Base-by-base conservation (phyloP, 1,139 yeast species). In the Taphrina wiesneri region DNA sequence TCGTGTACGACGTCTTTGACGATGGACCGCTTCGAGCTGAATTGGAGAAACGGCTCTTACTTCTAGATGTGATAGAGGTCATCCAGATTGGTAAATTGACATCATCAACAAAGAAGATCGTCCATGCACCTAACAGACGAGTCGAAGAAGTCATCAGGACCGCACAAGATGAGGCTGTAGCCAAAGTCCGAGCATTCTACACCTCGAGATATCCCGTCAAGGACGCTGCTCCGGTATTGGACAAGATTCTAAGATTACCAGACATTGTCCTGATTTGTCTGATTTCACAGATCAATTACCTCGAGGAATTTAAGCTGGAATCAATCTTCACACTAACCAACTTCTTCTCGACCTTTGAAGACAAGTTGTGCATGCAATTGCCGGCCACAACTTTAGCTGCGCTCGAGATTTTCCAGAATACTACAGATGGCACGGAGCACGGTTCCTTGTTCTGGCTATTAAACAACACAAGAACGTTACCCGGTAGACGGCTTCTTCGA, bases 401-500 rank as follows among this genome's bases (percentile, higher is more conserved):
- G 47, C 77, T 93, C 28, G 97, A 93, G 73, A 81, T 93, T 0
- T 90, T 90, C 71, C 79, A 79, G 46, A 89, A 89, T 72, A 77
- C 81, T 1, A 84, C 93, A 0, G 85, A 85, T 69, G 75, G 77
- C 19, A 77, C 82, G 0, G 79, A 78, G 6, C 77, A 79, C 39
- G 98, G 97, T 0, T 85, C 97, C 0, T 76, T 93, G 19, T 76
- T 88, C 17, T 88, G 93, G 90, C 78, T 90, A 1, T 73, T 93
- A 69, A 89, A 92, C 74, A 92, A 87, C 70, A 89, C 98, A 0
- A 78, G 85, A 52, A 90, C 97, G 0, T 80, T 82, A 36, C 88
- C 86, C 76, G 99, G 99, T 0, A 82, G 80, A 62, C 77, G 97
- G 65, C 72, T 84, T 67, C 75, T 93, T 21, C 80, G 80, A 39